Base-by-base conservation (phyloP, 495 filamentous ascomycete species). In the Penicillium paradoxum region DNA sequence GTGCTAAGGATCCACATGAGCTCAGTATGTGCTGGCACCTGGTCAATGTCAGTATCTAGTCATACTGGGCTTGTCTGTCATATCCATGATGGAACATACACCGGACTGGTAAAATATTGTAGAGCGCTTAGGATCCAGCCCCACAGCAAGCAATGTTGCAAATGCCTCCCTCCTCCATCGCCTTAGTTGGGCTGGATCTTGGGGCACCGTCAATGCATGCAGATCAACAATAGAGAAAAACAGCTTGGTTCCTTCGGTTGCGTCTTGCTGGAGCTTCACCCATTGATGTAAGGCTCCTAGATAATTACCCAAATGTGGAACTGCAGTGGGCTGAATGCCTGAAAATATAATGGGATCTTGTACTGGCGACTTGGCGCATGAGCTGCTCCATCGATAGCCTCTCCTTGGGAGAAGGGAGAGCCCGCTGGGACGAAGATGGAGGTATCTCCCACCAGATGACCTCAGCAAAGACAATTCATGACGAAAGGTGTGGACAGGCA, bases 261-360 rank as follows among this genome's bases (percentile, higher is more conserved):
- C 72, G 14, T 74, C 68, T 62, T 91, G 76, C 58, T 97, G 91
- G 6, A 97, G 71, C 51, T 76, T 73, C 32, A 85, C 84, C 93
- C 93, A 98, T 74, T 88, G 80, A 25, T 81, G 79, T 48, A 98
- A 72, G n/a, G 93, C 95, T 11, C 93, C 93, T 8, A 97, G 78
- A 65, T 97, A 97, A 69, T 98, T 98, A 13, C 93, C 93, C 29
- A 98, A 74, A 65, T 97, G 95, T n/a, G 93, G 95, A 9, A 95
- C 72, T 4, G 91, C 93, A 5, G 93, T 97, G 15, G 93, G 95
- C 62, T 98, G 93, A 55, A 98, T 97, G 25, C 90, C 93, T 9
- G 95, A 97, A 76, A 97, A 97, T 55, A 98, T 65, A 11, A 65
- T 58, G 18, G 56, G 62, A 13, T 59, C 54, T 18, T 53, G 45